phyloP scores from a whole-genome alignment of 2,329 filamentous ascomycete species.

The Metarhizium brunneum region DNA sequence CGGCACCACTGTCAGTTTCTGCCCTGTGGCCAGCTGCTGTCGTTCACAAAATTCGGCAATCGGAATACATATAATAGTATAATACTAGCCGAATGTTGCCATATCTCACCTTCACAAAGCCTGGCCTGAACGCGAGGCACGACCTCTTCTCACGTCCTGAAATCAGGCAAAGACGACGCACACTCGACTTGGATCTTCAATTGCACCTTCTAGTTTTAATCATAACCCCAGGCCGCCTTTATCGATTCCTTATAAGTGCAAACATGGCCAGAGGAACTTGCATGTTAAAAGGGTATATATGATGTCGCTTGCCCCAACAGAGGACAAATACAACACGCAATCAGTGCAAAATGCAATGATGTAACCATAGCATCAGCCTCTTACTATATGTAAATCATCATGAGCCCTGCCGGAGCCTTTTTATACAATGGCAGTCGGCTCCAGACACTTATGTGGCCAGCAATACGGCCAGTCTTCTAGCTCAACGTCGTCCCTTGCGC shows the following conservation, averaged over 20 bases:
- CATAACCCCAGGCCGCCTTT: neutral
- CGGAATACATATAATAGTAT: no score
- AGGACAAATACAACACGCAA: neutral
- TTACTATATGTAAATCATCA: neutral
- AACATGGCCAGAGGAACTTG: neutral
- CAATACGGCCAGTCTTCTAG: neutral
- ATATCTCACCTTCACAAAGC: neutral
- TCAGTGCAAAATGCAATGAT: neutral
- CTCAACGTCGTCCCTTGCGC: neutral
- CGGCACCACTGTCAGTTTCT: no score
- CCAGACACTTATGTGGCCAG: neutral
- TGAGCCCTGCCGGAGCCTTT: neutral
- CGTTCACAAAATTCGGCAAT: no score
- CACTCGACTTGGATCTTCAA: no score
- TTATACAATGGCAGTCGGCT: neutral
- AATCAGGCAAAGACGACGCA: neutral
- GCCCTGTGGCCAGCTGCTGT: no score
- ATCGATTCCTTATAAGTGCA: neutral
- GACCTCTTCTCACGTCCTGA: neutral
- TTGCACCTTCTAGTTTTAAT: neutral
- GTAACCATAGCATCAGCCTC: neutral
- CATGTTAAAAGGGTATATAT: neutral
- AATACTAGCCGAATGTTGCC: neutral
- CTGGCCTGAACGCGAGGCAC: neutral
- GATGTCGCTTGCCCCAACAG: neutral